Evolutionary conservation across 2,329 filamentous ascomycete genomes (phyloP), one percentile per base, ranked within the genome.

Genomic region (Xylariales sp.): DNA sequence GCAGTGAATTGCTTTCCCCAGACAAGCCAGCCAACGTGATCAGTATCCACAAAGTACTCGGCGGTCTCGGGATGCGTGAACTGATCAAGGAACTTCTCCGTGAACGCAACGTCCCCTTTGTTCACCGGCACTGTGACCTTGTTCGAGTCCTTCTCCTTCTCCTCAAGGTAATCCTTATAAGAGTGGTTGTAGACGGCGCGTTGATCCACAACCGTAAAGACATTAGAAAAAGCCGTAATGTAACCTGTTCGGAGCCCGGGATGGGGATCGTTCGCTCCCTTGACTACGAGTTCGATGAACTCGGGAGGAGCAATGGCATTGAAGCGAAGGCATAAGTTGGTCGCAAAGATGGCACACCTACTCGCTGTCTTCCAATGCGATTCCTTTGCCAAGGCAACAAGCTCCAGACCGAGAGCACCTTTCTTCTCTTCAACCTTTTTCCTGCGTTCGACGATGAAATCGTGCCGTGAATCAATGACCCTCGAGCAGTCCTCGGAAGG

Each of bases 351-450:
- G 8, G 87, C 86, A 43, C 90, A 95, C 20, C 91, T 78, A 38
- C 82, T 88, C 5, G 91, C 91, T 53, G 95, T 90, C 69, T 95
- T 97, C 93, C 93, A 98, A 58, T 98, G 94, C 1, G 89, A 88
- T 3, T 78, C 78, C 53, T 80, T 82, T 2, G 88, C 86, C 45
- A 84, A 69, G 45, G 85, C 78, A 4, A 90, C 84, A 22, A 98
- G 72, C 59, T 97, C 89, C 41, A 88, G 70, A 0, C 90, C 87
- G 19, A 98, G 68, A 3, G 79, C 76, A 0, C 82, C 72, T 66
- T 98, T 98, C 66, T 86, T 89, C 40, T 75, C 72, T 62, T 98
- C 93, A 4, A 97, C 89, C 45, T 78, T 77, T 38, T 71, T 72
- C 44, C 90, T 78, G 43, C 91, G 86, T 48, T 82, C 79, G 43